phyloP scores from a whole-genome alignment of 2,329 filamentous ascomycete genomes.

The Apiospora hydei region DNA sequence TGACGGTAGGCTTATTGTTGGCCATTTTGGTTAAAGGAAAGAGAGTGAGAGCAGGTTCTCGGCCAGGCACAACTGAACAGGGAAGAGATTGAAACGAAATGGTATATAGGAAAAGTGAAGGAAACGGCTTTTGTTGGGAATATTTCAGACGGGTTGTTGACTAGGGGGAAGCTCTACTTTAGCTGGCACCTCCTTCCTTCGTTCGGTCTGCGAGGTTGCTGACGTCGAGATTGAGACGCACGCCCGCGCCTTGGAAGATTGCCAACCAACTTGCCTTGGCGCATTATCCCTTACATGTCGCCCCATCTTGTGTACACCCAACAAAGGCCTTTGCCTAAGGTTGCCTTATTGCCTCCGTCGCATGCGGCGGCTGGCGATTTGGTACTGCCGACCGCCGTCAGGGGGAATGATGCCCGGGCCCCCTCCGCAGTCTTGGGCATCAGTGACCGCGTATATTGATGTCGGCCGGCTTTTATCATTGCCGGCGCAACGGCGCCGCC shows the following conservation, averaged over 20 bases:
- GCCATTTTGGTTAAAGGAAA: background rate
- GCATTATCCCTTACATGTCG: background rate
- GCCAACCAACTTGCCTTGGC: background rate
- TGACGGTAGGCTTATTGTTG: constrained; percentile 11
- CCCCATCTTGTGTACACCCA: background rate
- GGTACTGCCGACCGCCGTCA: background rate
- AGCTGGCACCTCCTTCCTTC: background rate
- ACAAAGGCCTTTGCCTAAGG: background rate
- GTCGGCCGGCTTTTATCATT: background rate
- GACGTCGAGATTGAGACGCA: background rate
- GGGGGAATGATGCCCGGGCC: background rate
- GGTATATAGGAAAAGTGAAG: background rate
- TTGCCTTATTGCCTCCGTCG: background rate
- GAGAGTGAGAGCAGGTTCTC: too few relatives aligned
- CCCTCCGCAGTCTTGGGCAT: background rate
- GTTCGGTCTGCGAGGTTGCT: background rate
- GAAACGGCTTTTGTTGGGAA: background rate
- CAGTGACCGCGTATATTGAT: background rate
- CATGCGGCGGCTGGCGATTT: background rate
- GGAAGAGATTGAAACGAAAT: background rate
- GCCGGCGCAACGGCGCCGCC: too few relatives aligned
- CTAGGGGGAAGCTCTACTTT: too few relatives aligned
- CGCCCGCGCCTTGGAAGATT: background rate
- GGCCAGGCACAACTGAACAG: background rate
- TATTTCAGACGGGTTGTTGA: background rate